phyloP scores from a whole-genome alignment of 2,329 filamentous ascomycete genomes.

The Penicillium sp. region DNA sequence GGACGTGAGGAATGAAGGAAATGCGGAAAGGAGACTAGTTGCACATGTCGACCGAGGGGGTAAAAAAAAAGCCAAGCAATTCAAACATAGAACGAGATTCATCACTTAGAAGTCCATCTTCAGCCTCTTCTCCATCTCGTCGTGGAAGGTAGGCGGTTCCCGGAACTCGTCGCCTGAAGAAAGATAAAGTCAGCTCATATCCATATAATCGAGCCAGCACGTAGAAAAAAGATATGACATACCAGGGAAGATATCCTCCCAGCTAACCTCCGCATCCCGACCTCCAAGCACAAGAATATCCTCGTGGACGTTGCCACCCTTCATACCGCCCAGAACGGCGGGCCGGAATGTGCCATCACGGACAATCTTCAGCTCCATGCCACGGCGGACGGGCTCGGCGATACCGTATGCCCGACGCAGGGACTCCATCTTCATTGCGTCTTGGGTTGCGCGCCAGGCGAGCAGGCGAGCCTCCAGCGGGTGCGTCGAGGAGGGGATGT shows the following conservation, averaged over 20 bases:
- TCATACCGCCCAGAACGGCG: conserved; percentile 61
- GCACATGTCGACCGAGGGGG: conserved; percentile 9
- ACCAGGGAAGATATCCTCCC: conserved; percentile 92
- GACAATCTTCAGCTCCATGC: conserved; percentile 93
- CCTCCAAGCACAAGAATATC: conserved; percentile 73
- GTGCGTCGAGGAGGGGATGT: conserved; percentile 66
- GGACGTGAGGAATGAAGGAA: conserved; percentile 7
- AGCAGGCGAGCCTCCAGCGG: conserved; percentile 88
- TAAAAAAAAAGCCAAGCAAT: conserved; percentile 1
- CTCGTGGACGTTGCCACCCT: conserved; percentile 70
- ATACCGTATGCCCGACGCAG: conserved; percentile 86
- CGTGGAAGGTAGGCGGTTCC: conserved; percentile 71
- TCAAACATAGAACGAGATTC: conserved; percentile 9
- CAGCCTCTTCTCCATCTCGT: conserved; percentile 91
- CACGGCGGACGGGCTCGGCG: conserved; percentile 84
- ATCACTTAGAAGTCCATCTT: conserved; percentile 61
- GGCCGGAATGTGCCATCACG: conserved; percentile 73
- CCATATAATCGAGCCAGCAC: neutral
- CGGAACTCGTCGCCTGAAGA: conserved; percentile 64
- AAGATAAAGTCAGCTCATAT: conserved; percentile 1
- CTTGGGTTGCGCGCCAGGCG: conserved; percentile 87
- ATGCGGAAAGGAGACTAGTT: conserved; percentile 12
- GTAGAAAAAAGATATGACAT: conserved; percentile 28
- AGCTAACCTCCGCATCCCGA: conserved; percentile 71
- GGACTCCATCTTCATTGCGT: conserved; percentile 80